Conservation (phyloP, 352 stramenopile species). For the Elongisporangium undulatum region DNA sequence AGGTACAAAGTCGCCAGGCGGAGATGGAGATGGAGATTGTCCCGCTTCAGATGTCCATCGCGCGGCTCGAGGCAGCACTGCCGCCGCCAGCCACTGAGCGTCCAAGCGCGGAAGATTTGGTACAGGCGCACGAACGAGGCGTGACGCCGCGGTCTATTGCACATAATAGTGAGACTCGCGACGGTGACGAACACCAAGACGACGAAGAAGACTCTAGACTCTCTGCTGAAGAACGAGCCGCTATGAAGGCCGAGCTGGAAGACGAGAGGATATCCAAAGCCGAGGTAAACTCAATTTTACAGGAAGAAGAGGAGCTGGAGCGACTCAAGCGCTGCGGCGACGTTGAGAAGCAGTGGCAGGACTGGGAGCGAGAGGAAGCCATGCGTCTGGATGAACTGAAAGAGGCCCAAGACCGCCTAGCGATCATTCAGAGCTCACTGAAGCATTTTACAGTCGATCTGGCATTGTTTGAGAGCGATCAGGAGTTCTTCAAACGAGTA, state of each 20-base stretch:
- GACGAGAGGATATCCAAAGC: not conserved
- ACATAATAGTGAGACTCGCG: slow-evolving; percentile 10
- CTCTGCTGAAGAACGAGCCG: not conserved
- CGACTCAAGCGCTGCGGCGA: slow-evolving; percentile 39
- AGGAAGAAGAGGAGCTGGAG: slow-evolving; percentile 45
- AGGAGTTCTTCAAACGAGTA: slow-evolving; percentile 42
- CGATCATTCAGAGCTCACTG: slow-evolving; percentile 7
- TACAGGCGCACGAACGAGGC: slow-evolving; percentile 17
- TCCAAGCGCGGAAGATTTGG: slow-evolving; percentile 32
- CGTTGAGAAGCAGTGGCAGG: slow-evolving; percentile 31
- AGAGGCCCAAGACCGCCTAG: slow-evolving; percentile 21
- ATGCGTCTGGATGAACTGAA: slow-evolving; percentile 34
- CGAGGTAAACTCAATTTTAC: not conserved
- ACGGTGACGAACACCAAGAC: slow-evolving; percentile 10
- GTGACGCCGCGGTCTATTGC: slow-evolving; percentile 19
- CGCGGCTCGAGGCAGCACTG: slow-evolving; percentile 18
- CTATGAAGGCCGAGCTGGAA: not conserved
- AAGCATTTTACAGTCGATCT: slow-evolving; percentile 43
- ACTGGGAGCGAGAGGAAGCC: slow-evolving; percentile 43
- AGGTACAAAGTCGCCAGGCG: slow-evolving; percentile 25
- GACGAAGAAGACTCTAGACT: slow-evolving; percentile 2
- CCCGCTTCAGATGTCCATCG: slow-evolving; percentile 19
- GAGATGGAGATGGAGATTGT: slow-evolving; percentile 26
- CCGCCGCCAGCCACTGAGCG: slow-evolving; percentile 19
- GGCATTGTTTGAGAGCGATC: slow-evolving; percentile 38